A percentile compares a stretch with the other conserved stretches of the same genome.
These are phyloP conservation scores for Oldenlandia corymbosa DNA, from an alignment of 257 asterid species.

Conservation along the genomic window DNA sequence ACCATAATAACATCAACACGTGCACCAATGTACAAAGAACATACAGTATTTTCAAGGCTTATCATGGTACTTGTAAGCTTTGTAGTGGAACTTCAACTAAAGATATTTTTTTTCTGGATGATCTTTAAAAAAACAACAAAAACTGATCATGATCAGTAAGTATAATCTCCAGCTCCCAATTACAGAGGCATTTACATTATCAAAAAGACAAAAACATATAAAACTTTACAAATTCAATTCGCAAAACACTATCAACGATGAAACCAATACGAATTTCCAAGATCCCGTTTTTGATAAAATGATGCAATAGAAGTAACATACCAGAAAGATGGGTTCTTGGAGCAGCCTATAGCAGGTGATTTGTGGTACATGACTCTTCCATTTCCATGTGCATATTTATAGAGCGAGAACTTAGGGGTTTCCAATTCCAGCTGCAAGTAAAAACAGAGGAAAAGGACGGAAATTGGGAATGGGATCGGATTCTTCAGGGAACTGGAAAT, in stretches of 20 bases:
- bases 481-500: not conserved
- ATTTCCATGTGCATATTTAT: slow-evolving; percentile 1
- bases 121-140: not conserved
- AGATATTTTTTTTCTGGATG: not conserved
- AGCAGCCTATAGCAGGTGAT: slow-evolving; percentile 9
- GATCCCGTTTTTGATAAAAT: not conserved
- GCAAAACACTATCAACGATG: not conserved
- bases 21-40: not conserved
- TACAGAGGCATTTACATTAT: not conserved
- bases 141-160: not conserved
- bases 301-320: not conserved
- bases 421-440: too few species aligned
- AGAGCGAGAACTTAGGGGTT: not conserved
- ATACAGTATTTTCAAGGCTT: not conserved
- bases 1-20: not conserved
- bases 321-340: slow-evolving; percentile 4
- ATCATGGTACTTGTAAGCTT: too few species aligned
- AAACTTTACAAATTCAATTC: not conserved
- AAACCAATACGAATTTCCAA: not conserved
- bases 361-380: not conserved
- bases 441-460: too few species aligned
- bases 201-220: not conserved
- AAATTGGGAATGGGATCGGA: slow-evolving; percentile 3
- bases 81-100: not conserved
- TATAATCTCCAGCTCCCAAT: not conserved